These are phyloP conservation scores for Ustilago crameri DNA, from an alignment of 1,284 basidiomycete genomes.

Conservation along the genomic window DNA sequence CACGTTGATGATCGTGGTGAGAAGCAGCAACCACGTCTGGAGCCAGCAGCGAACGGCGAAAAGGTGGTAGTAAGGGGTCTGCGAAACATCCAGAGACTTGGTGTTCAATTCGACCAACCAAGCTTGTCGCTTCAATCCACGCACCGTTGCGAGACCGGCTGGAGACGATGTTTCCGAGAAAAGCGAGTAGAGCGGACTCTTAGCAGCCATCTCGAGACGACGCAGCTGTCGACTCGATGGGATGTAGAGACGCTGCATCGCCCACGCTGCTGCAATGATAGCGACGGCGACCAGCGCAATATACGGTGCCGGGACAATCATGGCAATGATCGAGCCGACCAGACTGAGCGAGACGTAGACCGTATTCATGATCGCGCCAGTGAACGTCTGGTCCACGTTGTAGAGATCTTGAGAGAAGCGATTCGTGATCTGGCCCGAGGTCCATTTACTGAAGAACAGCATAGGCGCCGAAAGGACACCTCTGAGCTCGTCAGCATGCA, in stretches of 20 bases:
- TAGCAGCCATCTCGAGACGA: constrained; percentile 44
- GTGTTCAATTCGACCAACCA: constrained; percentile 3
- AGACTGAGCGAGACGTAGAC: constrained; percentile 12
- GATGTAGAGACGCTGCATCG: constrained; percentile 26
- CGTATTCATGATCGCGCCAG: constrained; percentile 9
- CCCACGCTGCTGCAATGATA: constrained; percentile 11
- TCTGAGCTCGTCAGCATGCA: constrained; percentile 36
- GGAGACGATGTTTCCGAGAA: constrained; percentile 32
- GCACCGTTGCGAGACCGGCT: constrained; percentile 36
- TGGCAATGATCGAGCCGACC: constrained; percentile 16
- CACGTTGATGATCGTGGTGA: constrained; percentile 33
- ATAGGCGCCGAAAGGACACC: constrained; percentile 44
- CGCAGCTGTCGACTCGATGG: constrained; percentile 42
- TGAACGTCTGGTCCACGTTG: constrained; percentile 30
- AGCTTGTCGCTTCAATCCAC: constrained; percentile 27
- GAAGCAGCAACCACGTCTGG: not conserved
- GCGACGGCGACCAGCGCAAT: constrained; percentile 12
- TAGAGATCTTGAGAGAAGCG: constrained; percentile 53
- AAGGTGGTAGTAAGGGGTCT: not conserved
- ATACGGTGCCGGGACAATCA: constrained; percentile 29
- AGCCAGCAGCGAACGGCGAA: not conserved
- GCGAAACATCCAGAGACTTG: not conserved
- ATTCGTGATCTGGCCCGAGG: constrained; percentile 49
- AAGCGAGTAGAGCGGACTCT: constrained; percentile 32
- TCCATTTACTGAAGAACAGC: constrained; percentile 47